Conservation (phyloP, 1,284 basidiomycete genomes). For the Sanghuangporus weigelae region DNA sequence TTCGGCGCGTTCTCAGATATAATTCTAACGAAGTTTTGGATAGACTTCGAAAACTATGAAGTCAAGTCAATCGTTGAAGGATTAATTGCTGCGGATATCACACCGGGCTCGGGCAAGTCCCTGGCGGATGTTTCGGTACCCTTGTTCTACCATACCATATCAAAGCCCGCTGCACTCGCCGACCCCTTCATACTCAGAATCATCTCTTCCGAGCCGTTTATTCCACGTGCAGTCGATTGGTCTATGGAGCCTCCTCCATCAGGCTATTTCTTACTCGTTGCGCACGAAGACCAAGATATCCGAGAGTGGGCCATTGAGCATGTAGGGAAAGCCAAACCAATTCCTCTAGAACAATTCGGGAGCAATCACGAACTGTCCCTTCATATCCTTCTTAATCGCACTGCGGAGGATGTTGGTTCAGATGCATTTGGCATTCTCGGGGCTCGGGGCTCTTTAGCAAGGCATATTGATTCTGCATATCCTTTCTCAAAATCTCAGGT, state of each 20-base stretch:
- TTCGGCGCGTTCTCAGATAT: conserved; percentile 54
- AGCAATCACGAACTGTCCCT: conserved; percentile 41
- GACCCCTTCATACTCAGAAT: conserved; percentile 44
- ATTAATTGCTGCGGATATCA: conserved; percentile 35
- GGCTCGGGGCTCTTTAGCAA: background rate
- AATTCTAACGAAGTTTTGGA: conserved; percentile 54
- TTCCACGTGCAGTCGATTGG: conserved; percentile 39
- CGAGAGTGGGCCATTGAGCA: conserved; percentile 57
- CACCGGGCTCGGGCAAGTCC: conserved; percentile 24
- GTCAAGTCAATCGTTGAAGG: conserved; percentile 40
- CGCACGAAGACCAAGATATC: conserved; percentile 43
- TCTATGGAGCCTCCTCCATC: conserved; percentile 53
- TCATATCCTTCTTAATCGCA: conserved; percentile 29
- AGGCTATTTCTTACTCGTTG: conserved; percentile 54
- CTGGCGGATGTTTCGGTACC: conserved; percentile 41
- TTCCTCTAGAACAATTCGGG: conserved; percentile 41
- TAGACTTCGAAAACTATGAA: conserved; percentile 67
- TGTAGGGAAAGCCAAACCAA: conserved; percentile 38
- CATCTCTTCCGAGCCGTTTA: conserved; percentile 37
- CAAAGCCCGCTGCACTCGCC: conserved; percentile 56
- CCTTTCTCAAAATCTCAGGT: conserved; percentile 5
- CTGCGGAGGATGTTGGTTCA: conserved; percentile 19
- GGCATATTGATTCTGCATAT: background rate
- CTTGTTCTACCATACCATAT: conserved; percentile 61
- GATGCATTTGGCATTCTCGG: background rate